Percentiles rank a stretch among this genome's conserved stretches.
Evolutionary conservation across 768 basidiomycete species (phyloP).

Genomic region (Chalciporus piperatus): DNA sequence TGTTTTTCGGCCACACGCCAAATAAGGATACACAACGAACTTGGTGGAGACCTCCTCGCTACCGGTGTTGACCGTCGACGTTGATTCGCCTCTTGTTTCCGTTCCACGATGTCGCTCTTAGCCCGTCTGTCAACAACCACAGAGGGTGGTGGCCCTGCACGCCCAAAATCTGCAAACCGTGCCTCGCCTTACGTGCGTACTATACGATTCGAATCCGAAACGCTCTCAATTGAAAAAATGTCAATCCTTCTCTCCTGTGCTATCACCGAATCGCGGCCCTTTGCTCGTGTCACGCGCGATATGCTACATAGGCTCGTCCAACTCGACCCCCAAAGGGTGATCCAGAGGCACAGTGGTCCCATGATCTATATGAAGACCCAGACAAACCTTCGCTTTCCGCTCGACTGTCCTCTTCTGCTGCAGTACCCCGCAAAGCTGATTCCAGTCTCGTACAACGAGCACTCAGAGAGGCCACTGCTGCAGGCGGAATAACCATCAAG

Average conservation of each 20-base stretch:
- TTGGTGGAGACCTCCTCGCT: too few relatives aligned
- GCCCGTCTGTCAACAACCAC: slow-evolving; percentile 28
- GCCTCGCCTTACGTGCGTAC: slow-evolving; percentile 36
- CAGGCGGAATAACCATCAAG: slow-evolving; percentile 56
- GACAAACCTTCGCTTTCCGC: slow-evolving; percentile 55
- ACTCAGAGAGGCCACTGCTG: slow-evolving; percentile 54
- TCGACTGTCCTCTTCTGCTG: slow-evolving; percentile 46
- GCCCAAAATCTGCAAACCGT: slow-evolving; percentile 30
- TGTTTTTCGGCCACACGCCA: slow-evolving; percentile 29
- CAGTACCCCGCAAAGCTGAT: slow-evolving; percentile 49
- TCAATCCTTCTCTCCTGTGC: slow-evolving; percentile 1
- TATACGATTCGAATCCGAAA: slow-evolving; percentile 28
- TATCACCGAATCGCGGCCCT: neutral
- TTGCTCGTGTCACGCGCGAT: neutral
- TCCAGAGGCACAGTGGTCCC: slow-evolving; percentile 64
- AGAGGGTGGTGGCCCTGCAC: slow-evolving; percentile 31
- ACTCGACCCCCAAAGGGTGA: slow-evolving; percentile 63
- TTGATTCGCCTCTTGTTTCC: slow-evolving; percentile 4
- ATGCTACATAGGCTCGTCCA: slow-evolving; percentile 33
- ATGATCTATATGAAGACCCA: slow-evolving; percentile 64
- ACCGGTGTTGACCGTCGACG: neutral
- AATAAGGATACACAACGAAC: slow-evolving; percentile 24
- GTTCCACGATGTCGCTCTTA: slow-evolving; percentile 27
- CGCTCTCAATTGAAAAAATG: slow-evolving; percentile 19
- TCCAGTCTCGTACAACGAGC: slow-evolving; percentile 59